Evolutionary conservation across 2,329 filamentous ascomycete species (phyloP).

Genomic region (Fusarium sp.): DNA sequence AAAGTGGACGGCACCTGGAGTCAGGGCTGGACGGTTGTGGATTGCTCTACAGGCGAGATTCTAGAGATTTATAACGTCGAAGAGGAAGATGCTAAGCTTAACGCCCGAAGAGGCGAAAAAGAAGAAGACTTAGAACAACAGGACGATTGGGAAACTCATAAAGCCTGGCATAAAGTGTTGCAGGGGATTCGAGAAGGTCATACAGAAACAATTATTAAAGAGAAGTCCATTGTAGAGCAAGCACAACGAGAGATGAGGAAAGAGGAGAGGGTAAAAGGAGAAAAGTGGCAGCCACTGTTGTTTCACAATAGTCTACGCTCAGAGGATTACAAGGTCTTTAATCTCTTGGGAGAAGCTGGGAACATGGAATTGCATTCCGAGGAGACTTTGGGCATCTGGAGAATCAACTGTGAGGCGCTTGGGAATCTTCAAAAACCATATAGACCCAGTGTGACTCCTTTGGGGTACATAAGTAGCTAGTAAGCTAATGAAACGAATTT

Average conservation of each 20-base stretch:
- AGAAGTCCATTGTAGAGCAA: constrained; percentile 87
- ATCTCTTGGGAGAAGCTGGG: constrained; percentile 8
- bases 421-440: background rate
- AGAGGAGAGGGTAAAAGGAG: constrained; percentile 69
- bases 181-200: constrained; percentile 79
- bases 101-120: constrained; percentile 52
- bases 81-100: constrained; percentile 46
- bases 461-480: too few relatives aligned
- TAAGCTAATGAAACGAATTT: too few relatives aligned
- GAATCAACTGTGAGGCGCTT: constrained; percentile 11
- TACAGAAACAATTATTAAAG: constrained; percentile 77
- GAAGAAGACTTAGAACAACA: constrained; percentile 71
- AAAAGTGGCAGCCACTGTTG: constrained; percentile 26
- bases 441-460: too few relatives aligned
- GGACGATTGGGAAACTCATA: constrained; percentile 83
- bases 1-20: constrained; percentile 32
- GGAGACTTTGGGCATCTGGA: constrained; percentile 32
- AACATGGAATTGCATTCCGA: constrained; percentile 3
- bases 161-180: constrained; percentile 85
- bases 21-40: constrained; percentile 31
- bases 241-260: constrained; percentile 82
- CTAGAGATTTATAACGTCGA: constrained; percentile 58
- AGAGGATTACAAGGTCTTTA: constrained; percentile 17
- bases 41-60: constrained; percentile 52
- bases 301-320: constrained; percentile 19